phyloP scores from a whole-genome alignment of 2,329 filamentous ascomycete species.

The Colletotrichum lupini region DNA sequence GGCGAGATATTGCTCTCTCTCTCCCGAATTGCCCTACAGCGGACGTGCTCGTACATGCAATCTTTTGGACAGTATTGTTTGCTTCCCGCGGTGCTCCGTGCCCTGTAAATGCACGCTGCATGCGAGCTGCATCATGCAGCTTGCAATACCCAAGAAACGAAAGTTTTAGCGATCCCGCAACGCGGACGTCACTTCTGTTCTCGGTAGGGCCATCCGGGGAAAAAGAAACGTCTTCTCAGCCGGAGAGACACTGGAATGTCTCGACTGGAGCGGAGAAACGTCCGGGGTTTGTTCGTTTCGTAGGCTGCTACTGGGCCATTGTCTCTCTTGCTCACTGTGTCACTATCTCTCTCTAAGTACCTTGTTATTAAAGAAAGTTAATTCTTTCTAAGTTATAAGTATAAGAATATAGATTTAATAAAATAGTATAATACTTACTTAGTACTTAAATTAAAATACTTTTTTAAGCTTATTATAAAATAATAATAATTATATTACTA shows the following conservation, averaged over 20 bases:
- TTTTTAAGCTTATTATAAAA: too few species aligned
- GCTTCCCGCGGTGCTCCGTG: background rate
- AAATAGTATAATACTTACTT: too few species aligned
- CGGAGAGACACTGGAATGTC: constrained; percentile 9
- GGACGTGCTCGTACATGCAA: background rate
- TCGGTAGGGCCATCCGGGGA: constrained; percentile 31
- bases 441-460: too few species aligned
- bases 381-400: too few species aligned
- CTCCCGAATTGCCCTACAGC: background rate
- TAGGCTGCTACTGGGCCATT: background rate
- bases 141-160: constrained; percentile 7
- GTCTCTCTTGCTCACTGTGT: background rate
- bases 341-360: background rate
- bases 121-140: background rate
- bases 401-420: too few species aligned
- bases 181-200: constrained; percentile 34
- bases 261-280: background rate
- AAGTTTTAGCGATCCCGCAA: constrained; percentile 25
- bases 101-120: background rate
- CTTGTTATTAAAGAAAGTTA: too few species aligned
- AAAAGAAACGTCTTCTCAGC: constrained; percentile 13
- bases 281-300: background rate
- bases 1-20: background rate
- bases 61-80: background rate
- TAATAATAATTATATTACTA: too few species aligned